A percentile compares a stretch with the other conserved stretches of the same genome.
Conservation (phyloP, 2,329 filamentous ascomycete species). For the Alternaria conjuncta region DNA sequence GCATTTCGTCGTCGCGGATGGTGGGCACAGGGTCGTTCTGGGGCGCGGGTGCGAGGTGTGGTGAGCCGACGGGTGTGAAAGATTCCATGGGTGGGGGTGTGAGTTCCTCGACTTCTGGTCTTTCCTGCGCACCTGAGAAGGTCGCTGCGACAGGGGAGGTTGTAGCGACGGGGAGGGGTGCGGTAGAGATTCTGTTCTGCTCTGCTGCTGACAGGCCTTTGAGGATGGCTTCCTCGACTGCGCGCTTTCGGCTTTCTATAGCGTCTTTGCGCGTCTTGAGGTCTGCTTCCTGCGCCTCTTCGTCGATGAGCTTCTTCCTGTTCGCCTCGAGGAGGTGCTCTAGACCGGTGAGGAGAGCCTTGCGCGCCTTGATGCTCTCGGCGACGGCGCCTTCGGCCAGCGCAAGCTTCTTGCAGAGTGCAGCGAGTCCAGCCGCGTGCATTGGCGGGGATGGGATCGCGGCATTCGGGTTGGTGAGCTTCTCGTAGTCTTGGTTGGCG, state of each 20-base stretch:
- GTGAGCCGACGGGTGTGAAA: slow-evolving; percentile 60
- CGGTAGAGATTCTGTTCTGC: slow-evolving; percentile 55
- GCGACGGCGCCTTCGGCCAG: slow-evolving; percentile 88
- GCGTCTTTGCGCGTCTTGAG: slow-evolving; percentile 71
- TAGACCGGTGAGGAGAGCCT: slow-evolving; percentile 76
- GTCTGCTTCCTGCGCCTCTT: slow-evolving; percentile 70
- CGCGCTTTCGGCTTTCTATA: slow-evolving; percentile 82
- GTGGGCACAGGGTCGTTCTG: slow-evolving; percentile 26
- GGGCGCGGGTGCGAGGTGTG: slow-evolving; percentile 33
- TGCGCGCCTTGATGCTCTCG: slow-evolving; percentile 86
- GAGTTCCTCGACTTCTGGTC: slow-evolving; percentile 83
- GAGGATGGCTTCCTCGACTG: slow-evolving; percentile 92
- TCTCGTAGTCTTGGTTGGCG: slow-evolving; percentile 83
- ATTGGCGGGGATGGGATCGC: slow-evolving; percentile 82
- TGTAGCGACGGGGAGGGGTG: slow-evolving; percentile 34
- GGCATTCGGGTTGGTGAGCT: slow-evolving; percentile 74
- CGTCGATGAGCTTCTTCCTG: slow-evolving; percentile 70
- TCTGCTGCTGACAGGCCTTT: slow-evolving; percentile 73
- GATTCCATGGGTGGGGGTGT: slow-evolving; percentile 76
- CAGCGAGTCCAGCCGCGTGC: slow-evolving; percentile 86
- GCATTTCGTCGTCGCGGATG: slow-evolving; percentile 39
- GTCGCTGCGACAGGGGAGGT: slow-evolving; percentile 22
- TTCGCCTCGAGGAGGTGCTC: slow-evolving; percentile 83
- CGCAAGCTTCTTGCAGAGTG: slow-evolving; percentile 86
- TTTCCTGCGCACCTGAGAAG: slow-evolving; percentile 57